Conservation (phyloP, 805 yeast genomes). For the Kazachstania psychrophila region DNA sequence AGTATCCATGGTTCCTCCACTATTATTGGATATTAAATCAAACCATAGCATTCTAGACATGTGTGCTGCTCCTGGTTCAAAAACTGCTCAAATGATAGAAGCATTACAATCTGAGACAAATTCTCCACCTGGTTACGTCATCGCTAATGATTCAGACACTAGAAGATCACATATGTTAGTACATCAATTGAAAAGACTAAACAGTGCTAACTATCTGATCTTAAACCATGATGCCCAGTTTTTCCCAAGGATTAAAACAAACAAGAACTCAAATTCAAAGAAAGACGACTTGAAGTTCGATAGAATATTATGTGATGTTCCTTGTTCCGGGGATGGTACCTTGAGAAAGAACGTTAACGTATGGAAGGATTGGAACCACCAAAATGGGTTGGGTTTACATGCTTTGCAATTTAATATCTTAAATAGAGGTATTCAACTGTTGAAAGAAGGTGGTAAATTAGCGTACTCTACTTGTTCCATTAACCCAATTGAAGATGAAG, state of each 20-base stretch:
- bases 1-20: conserved; percentile 97
- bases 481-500: conserved; percentile 94
- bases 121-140: conserved; percentile 74
- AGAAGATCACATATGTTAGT: conserved; percentile 96
- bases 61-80: conserved; percentile 99
- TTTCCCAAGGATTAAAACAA: conserved; percentile 67
- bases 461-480: conserved; percentile 95
- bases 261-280: conserved; percentile 5
- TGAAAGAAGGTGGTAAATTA: conserved; percentile 82
- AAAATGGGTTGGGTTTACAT: conserved; percentile 85
- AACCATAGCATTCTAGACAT: conserved; percentile 87
- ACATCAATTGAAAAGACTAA: conserved; percentile 89
- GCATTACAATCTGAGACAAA: conserved; percentile 63
- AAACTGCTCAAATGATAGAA: conserved; percentile 92
- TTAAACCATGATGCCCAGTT: conserved; percentile 96
- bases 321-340: conserved; percentile 98
- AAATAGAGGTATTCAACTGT: conserved; percentile 79
- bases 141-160: conserved; percentile 96
- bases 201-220: conserved; percentile 84
- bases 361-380: conserved; percentile 90
- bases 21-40: conserved; percentile 83
- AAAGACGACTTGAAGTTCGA: conserved; percentile 64
- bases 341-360: conserved; percentile 94
- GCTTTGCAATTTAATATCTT: conserved; percentile 80
- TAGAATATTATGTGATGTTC: conserved; percentile 92